Base-by-base conservation (phyloP, 257 asterid genomes). In the Solanum ahanhuiri region DNA sequence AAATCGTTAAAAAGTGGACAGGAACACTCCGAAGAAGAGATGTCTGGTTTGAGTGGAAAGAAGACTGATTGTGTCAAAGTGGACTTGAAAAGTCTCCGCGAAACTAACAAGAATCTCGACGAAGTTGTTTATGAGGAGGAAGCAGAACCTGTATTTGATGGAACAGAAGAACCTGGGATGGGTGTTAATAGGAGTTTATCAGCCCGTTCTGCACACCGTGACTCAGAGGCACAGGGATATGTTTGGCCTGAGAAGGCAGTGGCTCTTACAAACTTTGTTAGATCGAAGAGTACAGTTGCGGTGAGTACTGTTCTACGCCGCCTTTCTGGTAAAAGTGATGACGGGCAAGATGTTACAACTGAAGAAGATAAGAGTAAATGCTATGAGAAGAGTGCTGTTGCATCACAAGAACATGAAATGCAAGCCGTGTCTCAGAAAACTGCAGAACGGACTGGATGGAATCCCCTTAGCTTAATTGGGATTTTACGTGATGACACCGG, bases 211-310 rank as follows among this genome's bases (percentile, higher is more conserved):
- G 45, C 73, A 84, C 89, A 88, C 54, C 89, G 86, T 83, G 91
- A 91, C 84, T 83, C 91, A 37, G 96, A 87, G 86, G 85, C 86
- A 28, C 93, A 89, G 39, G 92, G 93, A 86, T 87, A 90, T 87
- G 93, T 88, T 89, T 94, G 98, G 98, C 98, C 99, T 64, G 97
- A 93, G 83, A 96, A 91, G 86, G 98, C 99, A 64, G 95, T 85
- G 71, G 94, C 96, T 87, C 89, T 95, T 83, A 89, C 93, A 28
- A 90, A 94, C 87, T 93, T 92, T 87, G 94, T 95, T 18, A 95
- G 91, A 93, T 94, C 91, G 77, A 95, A 94, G 92, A 94, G 99
- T 88, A 54, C 87, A 81, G 90, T 91, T 48, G 98, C 98, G 6
- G 91, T 94, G 76, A 91, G 96, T 83, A 93, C 91, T 87, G 91